A percentile compares a stretch with the other conserved stretches of the same genome.
Conservation (phyloP, 1,284 basidiomycete species). For the Ganoderma lingzhi region DNA sequence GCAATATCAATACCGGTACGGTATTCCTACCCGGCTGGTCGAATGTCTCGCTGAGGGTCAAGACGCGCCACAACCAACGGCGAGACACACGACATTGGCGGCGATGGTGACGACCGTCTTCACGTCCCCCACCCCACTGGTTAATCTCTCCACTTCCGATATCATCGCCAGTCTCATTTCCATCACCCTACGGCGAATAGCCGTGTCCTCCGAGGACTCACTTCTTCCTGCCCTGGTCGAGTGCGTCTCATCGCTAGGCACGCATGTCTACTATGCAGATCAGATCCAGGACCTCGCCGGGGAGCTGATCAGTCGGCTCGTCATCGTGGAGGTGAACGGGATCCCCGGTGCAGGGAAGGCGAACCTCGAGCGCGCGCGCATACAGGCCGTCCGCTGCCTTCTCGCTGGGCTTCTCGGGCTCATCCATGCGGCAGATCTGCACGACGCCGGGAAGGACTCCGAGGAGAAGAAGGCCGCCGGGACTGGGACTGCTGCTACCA, state of each 20-base stretch:
- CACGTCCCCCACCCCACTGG: slow-evolving; percentile 82
- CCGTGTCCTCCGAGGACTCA: slow-evolving; percentile 70
- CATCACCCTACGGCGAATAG: slow-evolving; percentile 77
- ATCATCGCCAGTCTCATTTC: slow-evolving; percentile 82
- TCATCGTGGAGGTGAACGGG: slow-evolving; percentile 73
- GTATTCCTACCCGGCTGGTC: slow-evolving; percentile 86
- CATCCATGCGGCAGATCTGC: slow-evolving; percentile 70
- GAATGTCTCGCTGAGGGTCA: slow-evolving; percentile 80
- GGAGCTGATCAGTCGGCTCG: slow-evolving; percentile 84
- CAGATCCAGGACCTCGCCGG: slow-evolving; percentile 94
- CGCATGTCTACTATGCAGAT: slow-evolving; percentile 95
- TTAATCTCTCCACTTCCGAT: slow-evolving; percentile 93
- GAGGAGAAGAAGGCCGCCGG: slow-evolving; percentile 38
- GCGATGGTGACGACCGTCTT: slow-evolving; percentile 89
- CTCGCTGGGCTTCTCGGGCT: slow-evolving; percentile 78
- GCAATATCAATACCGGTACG: slow-evolving; percentile 92
- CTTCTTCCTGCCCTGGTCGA: slow-evolving; percentile 79
- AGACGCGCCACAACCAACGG: slow-evolving; percentile 60
- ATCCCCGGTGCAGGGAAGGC: slow-evolving; percentile 55
- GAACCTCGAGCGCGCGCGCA: slow-evolving; percentile 55
- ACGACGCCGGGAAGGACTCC: slow-evolving; percentile 44
- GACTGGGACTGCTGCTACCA: slow-evolving; percentile 35
- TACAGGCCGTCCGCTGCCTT: slow-evolving; percentile 78
- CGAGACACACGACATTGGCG: slow-evolving; percentile 76
- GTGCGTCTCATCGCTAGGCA: slow-evolving; percentile 86